A percentile compares a stretch with the other conserved stretches of the same genome.
Evolutionary conservation across 2,329 filamentous ascomycete genomes (phyloP).

Genomic region (Ploettnerulaceae sp.): DNA sequence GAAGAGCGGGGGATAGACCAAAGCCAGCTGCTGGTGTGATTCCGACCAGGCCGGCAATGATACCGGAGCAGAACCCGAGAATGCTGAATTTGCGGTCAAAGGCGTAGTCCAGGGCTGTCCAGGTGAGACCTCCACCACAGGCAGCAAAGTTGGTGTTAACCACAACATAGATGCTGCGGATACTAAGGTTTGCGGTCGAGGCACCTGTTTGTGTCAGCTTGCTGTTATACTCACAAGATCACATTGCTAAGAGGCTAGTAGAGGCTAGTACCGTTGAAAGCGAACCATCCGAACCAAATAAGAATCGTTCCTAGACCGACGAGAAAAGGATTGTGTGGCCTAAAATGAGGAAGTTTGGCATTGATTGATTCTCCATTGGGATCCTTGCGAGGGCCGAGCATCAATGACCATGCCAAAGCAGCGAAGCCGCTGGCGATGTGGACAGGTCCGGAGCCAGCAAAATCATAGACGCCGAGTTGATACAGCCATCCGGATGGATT

Average conservation of each 20-base stretch:
- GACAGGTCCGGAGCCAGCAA: slow-evolving; percentile 7
- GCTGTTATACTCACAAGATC: not conserved
- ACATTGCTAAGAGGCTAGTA: too few relatives aligned
- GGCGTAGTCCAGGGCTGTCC: slow-evolving; percentile 5
- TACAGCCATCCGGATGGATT: slow-evolving; percentile 9
- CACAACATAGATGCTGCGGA: slow-evolving; percentile 3
- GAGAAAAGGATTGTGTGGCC: slow-evolving; percentile 9
- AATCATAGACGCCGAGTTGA: slow-evolving; percentile 9
- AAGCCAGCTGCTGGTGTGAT: slow-evolving; percentile 9
- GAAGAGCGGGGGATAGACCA: not conserved
- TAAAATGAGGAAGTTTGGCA: slow-evolving; percentile 5
- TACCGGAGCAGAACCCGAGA: slow-evolving; percentile 7
- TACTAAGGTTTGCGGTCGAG: slow-evolving; percentile 7
- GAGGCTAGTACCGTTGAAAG: slow-evolving; percentile 4
- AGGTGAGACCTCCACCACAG: slow-evolving; percentile 5
- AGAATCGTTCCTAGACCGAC: slow-evolving; percentile 7
- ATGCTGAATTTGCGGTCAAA: slow-evolving; percentile 7
- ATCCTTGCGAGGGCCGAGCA: slow-evolving; percentile 4
- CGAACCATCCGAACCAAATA: slow-evolving; percentile 11
- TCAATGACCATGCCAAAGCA: slow-evolving; percentile 3
- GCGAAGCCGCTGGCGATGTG: slow-evolving; percentile 9
- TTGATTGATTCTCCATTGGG: slow-evolving; percentile 2
- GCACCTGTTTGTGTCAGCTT: not conserved
- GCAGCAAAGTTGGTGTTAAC: slow-evolving; percentile 7
- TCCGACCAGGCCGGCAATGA: slow-evolving; percentile 5